Evolutionary conservation across 2,329 filamentous ascomycete species (phyloP), one percentile per base, ranked within the genome.

Genomic region (Fusarium buharicum): DNA sequence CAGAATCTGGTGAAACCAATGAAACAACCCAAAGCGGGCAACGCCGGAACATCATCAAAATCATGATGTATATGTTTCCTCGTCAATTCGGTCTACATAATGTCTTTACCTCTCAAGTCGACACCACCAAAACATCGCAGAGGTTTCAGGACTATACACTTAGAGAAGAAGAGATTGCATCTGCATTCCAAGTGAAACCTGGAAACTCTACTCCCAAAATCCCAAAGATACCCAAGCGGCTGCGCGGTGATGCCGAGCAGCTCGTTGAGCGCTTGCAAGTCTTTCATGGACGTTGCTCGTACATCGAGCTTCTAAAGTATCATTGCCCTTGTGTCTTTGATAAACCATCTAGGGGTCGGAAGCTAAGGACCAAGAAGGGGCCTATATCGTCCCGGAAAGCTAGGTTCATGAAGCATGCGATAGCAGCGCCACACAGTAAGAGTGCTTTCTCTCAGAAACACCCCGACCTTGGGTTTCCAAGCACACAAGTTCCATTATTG

Each of bases 31-130:
- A 2, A 4, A 27, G 61, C 17, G 71, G 76, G 10, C 44, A 59
- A 31, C 55, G 56, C n/a, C 57, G 55, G 12, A 84, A 89, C 61
- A 90, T 87, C 0, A 71, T 87, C 11, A 91, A 90, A 66, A 77
- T 96, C 17, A 86, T 97, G 84, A 95, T 94, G 81, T 94, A 98
- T 75, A 88, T 99, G 2, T 99, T 99, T 68, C 95, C 95, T 28
- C 84, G 89, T 11, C 93, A 98, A 70, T 98, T 97, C 71, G 86
- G 86, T 13, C 79, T 99, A 4, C 92, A 96, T 72, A 99, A 98
- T 75, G 92, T 90, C n/a, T 97, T 98, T 72, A 92, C 88, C 0
- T 91, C 88, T 6, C 77, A 79, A 4, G 82, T 90, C 14, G 84
- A 95, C 72, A 73, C 72, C 18, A 83, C 77, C 44, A 85, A 91